phyloP scores from a whole-genome alignment of 352 stramenopile genomes.

The Phytophthora rubi region DNA sequence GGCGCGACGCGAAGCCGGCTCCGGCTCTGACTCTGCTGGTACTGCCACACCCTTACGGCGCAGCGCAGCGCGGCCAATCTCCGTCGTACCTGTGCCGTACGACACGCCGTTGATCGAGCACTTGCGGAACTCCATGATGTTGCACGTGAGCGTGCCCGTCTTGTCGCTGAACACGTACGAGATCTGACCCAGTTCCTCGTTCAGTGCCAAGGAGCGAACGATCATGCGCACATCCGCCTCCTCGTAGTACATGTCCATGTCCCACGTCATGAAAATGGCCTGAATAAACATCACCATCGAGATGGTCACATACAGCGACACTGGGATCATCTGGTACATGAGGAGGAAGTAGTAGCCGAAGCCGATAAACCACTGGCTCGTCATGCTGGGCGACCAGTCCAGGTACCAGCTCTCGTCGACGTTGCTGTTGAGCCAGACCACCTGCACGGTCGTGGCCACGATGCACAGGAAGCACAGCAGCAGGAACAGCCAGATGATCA shows the following conservation, averaged over 20 bases:
- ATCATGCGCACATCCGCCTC: slow-evolving; percentile 90
- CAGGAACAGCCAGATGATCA: slow-evolving; percentile 83
- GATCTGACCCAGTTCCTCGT: slow-evolving; percentile 93
- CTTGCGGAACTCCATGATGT: slow-evolving; percentile 97
- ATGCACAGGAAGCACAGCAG: slow-evolving; percentile 66
- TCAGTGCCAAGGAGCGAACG: slow-evolving; percentile 84
- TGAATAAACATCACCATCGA: slow-evolving; percentile 96
- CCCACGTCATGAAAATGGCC: slow-evolving; percentile 93
- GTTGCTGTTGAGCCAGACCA: slow-evolving; percentile 67
- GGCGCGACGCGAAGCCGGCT: slow-evolving; percentile 16
- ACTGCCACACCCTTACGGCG: slow-evolving; percentile 69
- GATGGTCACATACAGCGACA: slow-evolving; percentile 98
- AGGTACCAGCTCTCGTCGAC: slow-evolving; percentile 60
- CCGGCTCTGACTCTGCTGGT: slow-evolving; percentile 43
- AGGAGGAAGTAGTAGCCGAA: slow-evolving; percentile 95
- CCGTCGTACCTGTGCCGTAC: slow-evolving; percentile 90
- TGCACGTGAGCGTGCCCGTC: slow-evolving; percentile 98
- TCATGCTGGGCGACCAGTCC: slow-evolving; percentile 47
- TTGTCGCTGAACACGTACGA: slow-evolving; percentile 99
- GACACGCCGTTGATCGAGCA: slow-evolving; percentile 91
- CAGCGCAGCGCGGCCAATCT: slow-evolving; percentile 77
- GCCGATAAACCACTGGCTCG: slow-evolving; percentile 76
- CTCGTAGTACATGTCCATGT: slow-evolving; percentile 93
- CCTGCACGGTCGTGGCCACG: slow-evolving; percentile 60
- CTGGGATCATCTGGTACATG: slow-evolving; percentile 97